Conservation (phyloP, 2,329 filamentous ascomycete genomes). For the Lasiodiplodia citricola region DNA sequence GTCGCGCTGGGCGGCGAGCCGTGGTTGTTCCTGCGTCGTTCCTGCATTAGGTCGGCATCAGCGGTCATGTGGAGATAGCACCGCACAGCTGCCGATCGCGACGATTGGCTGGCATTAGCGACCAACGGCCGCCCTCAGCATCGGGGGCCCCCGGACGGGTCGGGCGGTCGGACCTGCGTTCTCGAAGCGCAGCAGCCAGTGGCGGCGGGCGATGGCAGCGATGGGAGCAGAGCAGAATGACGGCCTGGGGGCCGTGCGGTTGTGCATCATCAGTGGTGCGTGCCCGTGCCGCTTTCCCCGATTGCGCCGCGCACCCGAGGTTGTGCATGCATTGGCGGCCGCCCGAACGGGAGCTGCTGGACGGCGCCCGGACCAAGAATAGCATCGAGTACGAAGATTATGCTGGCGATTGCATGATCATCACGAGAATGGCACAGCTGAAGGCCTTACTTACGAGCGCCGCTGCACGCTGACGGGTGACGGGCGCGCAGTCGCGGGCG, state of each 20-base stretch:
- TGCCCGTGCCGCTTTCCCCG: conserved; percentile 11
- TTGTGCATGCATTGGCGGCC: conserved; percentile 24
- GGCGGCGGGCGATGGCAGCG: background rate
- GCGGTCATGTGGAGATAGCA: conserved; percentile 18
- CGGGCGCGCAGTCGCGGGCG: background rate
- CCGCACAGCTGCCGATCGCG: conserved; percentile 21
- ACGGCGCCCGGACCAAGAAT: conserved; percentile 13
- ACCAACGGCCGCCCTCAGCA: conserved; percentile 18
- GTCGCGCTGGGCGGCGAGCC: conserved; percentile 16
- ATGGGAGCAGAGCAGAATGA: conserved; percentile 29
- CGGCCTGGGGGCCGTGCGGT: conserved; percentile 35
- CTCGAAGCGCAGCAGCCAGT: conserved; percentile 20
- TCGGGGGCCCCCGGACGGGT: conserved; percentile 16
- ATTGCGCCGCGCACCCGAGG: conserved; percentile 23
- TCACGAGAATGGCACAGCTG: conserved; percentile 26
- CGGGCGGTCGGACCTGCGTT: conserved; percentile 25
- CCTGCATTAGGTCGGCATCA: conserved; percentile 43
- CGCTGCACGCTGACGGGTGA: conserved; percentile 14
- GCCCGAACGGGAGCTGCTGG: conserved; percentile 14
- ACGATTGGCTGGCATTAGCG: conserved; percentile 23
- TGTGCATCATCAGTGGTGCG: conserved; percentile 21
- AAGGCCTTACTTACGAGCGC: conserved; percentile 24
- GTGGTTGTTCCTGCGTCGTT: conserved; percentile 47
- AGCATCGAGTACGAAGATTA: conserved; percentile 25
- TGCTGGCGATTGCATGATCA: conserved; percentile 26